Conservation (phyloP, 129 eudicot genomes). For the Tanacetum coccineum region DNA sequence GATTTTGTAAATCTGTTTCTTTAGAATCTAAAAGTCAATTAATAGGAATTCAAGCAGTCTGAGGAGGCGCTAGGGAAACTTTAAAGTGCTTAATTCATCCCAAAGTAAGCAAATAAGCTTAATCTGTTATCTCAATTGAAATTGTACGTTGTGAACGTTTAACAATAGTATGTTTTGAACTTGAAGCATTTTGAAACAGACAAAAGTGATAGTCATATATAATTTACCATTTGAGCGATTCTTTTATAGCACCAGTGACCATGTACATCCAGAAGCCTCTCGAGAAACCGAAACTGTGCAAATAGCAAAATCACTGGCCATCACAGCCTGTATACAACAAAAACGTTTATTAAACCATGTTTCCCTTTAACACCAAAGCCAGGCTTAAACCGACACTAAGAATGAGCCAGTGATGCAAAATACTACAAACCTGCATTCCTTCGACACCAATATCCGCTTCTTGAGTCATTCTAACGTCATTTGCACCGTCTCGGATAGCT, state of each 20-base stretch:
- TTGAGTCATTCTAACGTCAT: conserved; percentile 97
- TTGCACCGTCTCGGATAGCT: conserved; percentile 83
- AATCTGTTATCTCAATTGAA: too few species aligned
- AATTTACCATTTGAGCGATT: conserved; percentile 81
- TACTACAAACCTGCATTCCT: conserved; percentile 81
- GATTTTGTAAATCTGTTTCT: too few species aligned
- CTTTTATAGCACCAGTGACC: conserved; percentile 96
- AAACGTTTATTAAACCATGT: background rate
- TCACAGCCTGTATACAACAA: conserved; percentile 64
- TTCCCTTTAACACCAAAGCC: background rate
- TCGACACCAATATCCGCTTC: conserved; percentile 95
- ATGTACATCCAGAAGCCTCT: conserved; percentile 72
- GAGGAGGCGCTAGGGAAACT: too few species aligned
- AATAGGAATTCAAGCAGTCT: too few species aligned
- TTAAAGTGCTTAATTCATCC: too few species aligned
- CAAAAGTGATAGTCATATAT: conserved; percentile 24
- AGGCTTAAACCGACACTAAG: background rate
- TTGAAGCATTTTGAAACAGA: too few species aligned
- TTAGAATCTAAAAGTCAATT: too few species aligned
- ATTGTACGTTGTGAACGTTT: too few species aligned
- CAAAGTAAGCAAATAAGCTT: too few species aligned
- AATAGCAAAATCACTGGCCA: conserved; percentile 58
- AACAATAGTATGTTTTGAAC: too few species aligned
- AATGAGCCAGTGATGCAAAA: background rate
- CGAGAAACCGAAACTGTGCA: too few species aligned